Base-by-base conservation (phyloP, 305 asterid genomes). In the Fraxinus nigra region DNA sequence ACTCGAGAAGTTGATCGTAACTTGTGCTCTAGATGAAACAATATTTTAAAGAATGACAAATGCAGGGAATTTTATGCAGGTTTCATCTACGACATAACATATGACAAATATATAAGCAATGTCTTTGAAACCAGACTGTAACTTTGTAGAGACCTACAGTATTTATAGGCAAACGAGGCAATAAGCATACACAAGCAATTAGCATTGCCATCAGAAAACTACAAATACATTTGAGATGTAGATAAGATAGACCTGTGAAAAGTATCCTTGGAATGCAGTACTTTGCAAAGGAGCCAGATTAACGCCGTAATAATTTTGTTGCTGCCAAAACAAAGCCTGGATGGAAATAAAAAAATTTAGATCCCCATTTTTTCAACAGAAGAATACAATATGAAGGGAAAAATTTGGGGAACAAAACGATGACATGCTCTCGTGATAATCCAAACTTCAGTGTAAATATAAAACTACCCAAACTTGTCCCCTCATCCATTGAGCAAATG, bases 251-350 rank as follows among this genome's bases (percentile, higher is more conserved):
- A 97, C 99, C 98, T 97, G 99, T 32, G 99, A 92, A 89, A 97
- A 97, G 91, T 94, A 97, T 88, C 99, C 99, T 85, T 94, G 92
- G 88, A 91, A 94, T 79, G 99, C 98, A 79, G 98, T 89, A 81
- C 92, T 95, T 82, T 94, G 97, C 78, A 97, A 85, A 26, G 99
- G 88, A 33, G 95, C 91, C 94, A 97, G 91, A 89, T 97, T 89
- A 61, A 97, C 98, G 81, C 98, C 98, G 77, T 91, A 97, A 82
- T 97, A 97, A 85, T 94, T 94, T 85, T 93, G 94, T 85, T 97
- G 99, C 92, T 94, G 99, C 99, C 99, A 32, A 32, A 32, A 32
- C 34, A 34, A 34, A 34, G 38, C 38, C 38, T 34, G 38, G 38
- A 85, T 59, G 51, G 85, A 79, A 87, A 82, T 72, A 84, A 82